These are phyloP conservation scores for Calonectria leucothoes DNA, from an alignment of 2,329 filamentous ascomycete genomes.

Conservation along the genomic window DNA sequence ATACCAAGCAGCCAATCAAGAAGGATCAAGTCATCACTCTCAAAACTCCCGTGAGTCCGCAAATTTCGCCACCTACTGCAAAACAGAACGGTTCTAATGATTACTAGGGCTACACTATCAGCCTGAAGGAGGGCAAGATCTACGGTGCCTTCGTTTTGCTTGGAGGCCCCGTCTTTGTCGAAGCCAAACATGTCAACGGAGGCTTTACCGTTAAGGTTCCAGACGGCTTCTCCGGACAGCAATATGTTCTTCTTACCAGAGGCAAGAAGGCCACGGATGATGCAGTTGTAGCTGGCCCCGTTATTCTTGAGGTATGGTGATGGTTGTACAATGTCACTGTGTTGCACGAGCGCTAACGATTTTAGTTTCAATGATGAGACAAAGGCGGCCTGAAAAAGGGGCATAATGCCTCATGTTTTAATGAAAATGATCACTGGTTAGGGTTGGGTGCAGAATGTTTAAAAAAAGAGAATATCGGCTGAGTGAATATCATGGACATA, in stretches of 20 bases:
- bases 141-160: conserved; percentile 18
- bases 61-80: background rate
- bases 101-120: conserved; percentile 35
- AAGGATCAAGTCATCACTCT: conserved; percentile 41
- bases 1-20: conserved; percentile 38
- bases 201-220: background rate
- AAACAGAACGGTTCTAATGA: too few species aligned
- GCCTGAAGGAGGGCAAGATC: conserved; percentile 28
- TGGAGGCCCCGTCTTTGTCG: conserved; percentile 12
- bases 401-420: too few species aligned
- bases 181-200: conserved; percentile 1
- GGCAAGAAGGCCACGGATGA: conserved; percentile 47
- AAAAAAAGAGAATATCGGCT: too few species aligned
- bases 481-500: too few species aligned
- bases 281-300: conserved; percentile 46
- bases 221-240: conserved; percentile 43
- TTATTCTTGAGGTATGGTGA: conserved; percentile 42
- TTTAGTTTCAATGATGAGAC: background rate
- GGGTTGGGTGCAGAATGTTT: background rate
- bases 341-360: background rate
- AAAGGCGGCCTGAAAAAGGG: background rate
- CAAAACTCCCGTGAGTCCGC: conserved; percentile 34
- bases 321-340: background rate
- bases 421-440: background rate
- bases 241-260: conserved; percentile 49